These are phyloP conservation scores for Coniferiporia weirii DNA, from an alignment of 1,284 basidiomycete genomes.

Conservation along the genomic window DNA sequence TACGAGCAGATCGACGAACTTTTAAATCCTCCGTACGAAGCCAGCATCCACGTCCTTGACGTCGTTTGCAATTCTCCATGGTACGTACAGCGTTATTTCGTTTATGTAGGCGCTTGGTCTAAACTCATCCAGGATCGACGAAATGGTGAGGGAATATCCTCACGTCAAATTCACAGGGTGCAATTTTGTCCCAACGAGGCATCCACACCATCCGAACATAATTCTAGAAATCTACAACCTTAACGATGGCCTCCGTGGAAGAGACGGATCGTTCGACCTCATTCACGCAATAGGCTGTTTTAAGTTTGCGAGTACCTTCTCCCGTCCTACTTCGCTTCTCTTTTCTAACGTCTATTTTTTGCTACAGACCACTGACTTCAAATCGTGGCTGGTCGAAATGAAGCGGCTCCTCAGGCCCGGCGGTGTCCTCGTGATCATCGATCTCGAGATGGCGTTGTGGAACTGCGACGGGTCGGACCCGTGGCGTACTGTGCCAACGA, in stretches of 20 bases:
- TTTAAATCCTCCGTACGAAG: slow-evolving; percentile 14
- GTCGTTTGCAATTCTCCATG: slow-evolving; percentile 17
- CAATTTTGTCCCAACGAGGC: slow-evolving; percentile 16
- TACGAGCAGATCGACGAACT: slow-evolving; percentile 13
- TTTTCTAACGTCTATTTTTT: neutral
- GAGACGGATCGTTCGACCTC: slow-evolving; percentile 12
- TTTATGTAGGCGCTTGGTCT: neutral
- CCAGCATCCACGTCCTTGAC: slow-evolving; percentile 15
- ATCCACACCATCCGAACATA: slow-evolving; percentile 13
- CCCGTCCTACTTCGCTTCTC: neutral
- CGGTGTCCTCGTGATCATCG: slow-evolving; percentile 10
- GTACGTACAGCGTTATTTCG: neutral
- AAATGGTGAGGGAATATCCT: slow-evolving; percentile 17
- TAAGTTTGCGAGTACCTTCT: slow-evolving; percentile 11
- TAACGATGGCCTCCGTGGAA: slow-evolving; percentile 14
- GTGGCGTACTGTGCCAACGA: neutral
- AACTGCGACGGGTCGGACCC: slow-evolving; percentile 14
- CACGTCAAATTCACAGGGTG: slow-evolving; percentile 18
- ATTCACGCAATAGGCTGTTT: slow-evolving; percentile 14
- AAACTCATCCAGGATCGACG: slow-evolving; percentile 15
- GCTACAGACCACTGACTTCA: slow-evolving; percentile 15
- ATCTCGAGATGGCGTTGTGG: slow-evolving; percentile 16
- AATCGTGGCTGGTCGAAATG: slow-evolving; percentile 12
- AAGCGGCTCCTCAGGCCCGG: slow-evolving; percentile 12
- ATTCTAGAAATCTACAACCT: slow-evolving; percentile 17